These are phyloP conservation scores for Aspergillus sp. DNA, from an alignment of 2,329 filamentous ascomycete species.

Conservation along the genomic window DNA sequence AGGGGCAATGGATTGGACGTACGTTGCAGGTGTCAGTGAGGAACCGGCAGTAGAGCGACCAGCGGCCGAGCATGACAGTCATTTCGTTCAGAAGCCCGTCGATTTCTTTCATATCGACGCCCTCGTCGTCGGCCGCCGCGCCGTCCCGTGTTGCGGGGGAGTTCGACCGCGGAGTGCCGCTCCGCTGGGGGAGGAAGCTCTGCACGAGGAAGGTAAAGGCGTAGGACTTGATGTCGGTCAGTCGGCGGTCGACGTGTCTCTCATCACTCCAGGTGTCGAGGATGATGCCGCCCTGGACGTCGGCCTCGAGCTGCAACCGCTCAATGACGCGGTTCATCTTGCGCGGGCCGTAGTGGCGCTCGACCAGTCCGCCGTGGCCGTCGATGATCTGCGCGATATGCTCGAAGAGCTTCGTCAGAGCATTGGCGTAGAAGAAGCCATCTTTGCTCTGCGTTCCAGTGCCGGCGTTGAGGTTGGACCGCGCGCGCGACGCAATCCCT, in stretches of 20 bases:
- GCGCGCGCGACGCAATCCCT: slow-evolving; percentile 81
- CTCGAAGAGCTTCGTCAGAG: slow-evolving; percentile 88
- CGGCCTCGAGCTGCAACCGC: slow-evolving; percentile 86
- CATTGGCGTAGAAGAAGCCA: slow-evolving; percentile 86
- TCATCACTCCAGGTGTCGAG: slow-evolving; percentile 96
- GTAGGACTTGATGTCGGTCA: slow-evolving; percentile 96
- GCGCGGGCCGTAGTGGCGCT: slow-evolving; percentile 86
- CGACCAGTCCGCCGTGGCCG: slow-evolving; percentile 83
- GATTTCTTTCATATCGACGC: slow-evolving; percentile 95
- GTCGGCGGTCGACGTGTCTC: slow-evolving; percentile 73
- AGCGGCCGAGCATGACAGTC: slow-evolving; percentile 86
- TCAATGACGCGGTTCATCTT: slow-evolving; percentile 96
- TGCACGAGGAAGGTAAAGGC: slow-evolving; percentile 96
- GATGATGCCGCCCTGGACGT: slow-evolving; percentile 93
- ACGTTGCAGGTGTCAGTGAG: slow-evolving; percentile 82
- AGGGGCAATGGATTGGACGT: slow-evolving; percentile 35
- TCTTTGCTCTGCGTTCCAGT: slow-evolving; percentile 65
- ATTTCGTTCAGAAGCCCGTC: slow-evolving; percentile 85
- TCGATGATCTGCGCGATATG: slow-evolving; percentile 97
- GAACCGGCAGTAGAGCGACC: slow-evolving; percentile 90
- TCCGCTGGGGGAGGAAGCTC: slow-evolving; percentile 76
- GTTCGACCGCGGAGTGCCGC: slow-evolving; percentile 66
- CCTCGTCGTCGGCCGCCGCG: slow-evolving; percentile 77
- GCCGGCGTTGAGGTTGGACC: slow-evolving; percentile 73
- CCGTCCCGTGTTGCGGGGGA: slow-evolving; percentile 68